Percentiles rank a stretch among this genome's conserved stretches.
Evolutionary conservation across 192 early-diverging fungal genomes (phyloP).

Genomic region (Funneliformis mosseae): DNA sequence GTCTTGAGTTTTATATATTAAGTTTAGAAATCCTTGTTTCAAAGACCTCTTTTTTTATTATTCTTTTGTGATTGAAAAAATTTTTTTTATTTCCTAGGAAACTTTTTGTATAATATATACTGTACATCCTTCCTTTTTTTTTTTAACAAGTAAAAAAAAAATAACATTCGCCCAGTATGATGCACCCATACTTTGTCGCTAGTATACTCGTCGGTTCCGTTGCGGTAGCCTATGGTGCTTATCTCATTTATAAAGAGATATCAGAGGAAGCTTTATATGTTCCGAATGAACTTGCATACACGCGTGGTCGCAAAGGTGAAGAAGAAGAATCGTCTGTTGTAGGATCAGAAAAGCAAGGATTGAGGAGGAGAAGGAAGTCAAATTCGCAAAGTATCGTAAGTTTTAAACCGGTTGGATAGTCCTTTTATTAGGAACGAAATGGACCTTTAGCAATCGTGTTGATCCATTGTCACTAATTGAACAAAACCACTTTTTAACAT

Average conservation of each 20-base stretch:
- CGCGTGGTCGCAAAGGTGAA: not conserved
- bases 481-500: not conserved
- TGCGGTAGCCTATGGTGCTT: constrained; percentile 7
- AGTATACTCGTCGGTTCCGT: not conserved
- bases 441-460: too few relatives aligned
- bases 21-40: too few relatives aligned
- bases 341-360: not conserved
- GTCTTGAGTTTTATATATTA: too few relatives aligned
- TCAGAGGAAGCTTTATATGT: not conserved
- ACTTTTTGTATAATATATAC: too few relatives aligned
- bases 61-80: not conserved
- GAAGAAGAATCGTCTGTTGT: not conserved
- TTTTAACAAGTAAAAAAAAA: not conserved
- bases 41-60: too few relatives aligned
- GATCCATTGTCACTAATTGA: not conserved
- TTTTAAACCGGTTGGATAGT: too few relatives aligned
- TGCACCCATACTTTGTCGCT: constrained; percentile 14
- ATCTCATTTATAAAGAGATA: not conserved
- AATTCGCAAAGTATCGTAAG: not conserved
- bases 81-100: not conserved
- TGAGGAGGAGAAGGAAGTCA: constrained; percentile 9
- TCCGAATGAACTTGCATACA: not conserved
- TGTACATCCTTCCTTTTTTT: not conserved
- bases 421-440: too few relatives aligned
- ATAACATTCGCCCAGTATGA: constrained; percentile 3